Evolutionary conservation across 2,329 filamentous ascomycete genomes (phyloP), one percentile per base, ranked within the genome.

Genomic region (Fusarium citri): DNA sequence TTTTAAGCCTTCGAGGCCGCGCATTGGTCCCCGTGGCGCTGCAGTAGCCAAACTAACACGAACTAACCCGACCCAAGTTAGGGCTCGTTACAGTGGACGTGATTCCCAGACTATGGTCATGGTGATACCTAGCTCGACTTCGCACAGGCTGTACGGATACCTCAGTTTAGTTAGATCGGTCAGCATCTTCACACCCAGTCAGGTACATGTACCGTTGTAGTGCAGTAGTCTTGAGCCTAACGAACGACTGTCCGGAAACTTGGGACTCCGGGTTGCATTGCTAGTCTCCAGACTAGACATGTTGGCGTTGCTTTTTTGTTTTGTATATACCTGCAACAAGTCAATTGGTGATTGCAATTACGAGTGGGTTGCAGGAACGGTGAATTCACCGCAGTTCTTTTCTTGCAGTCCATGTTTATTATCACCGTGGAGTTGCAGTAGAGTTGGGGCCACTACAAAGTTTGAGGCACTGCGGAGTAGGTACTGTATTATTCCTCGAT

Each of bases 201-300:
- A 67, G 64, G 59, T 53, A 55, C 60, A 67, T 59, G 59, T 53
- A 55, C 64, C 25, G 43, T 65, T 65, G 45, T 47, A 62, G 56
- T 56, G 43, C 59, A 57, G 31, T 68, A 55, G 50, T 48, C 41
- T 47, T 40, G 41, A 37, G 42, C 48, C 51, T 49, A 51, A 54
- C 55, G 28, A 62, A 68, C 48, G 40, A 54, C 59, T 58, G 69
- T 46, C 69, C 66, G 57, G 69, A 61, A 62, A 58, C 57, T 58
- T 64, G 69, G 71, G 59, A 60, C 54, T 60, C 69, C 58, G 54
- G 30, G 34, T 41, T 69, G 57, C 41, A 45, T 37, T 64, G 34
- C 49, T 66, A 57, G 56, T 31, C 64, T 49, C 41, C 31, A 57
- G 45, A 49, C 45, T 67, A 57, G 65, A 53, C 43, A 49, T 42